Conservation (phyloP, 2,329 filamentous ascomycete genomes). For the Cladosporium sp. region DNA sequence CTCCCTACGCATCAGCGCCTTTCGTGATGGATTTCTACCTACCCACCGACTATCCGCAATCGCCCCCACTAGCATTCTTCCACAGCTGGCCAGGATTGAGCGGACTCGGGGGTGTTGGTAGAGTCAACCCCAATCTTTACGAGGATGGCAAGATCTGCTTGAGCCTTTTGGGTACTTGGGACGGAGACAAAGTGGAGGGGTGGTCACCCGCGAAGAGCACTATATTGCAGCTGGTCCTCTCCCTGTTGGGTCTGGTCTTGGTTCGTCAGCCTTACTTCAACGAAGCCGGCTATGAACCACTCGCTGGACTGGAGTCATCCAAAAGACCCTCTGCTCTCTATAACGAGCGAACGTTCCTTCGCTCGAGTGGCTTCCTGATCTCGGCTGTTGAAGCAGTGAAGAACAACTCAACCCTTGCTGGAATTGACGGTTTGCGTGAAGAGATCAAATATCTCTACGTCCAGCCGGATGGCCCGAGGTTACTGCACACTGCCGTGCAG, state of each 20-base stretch:
- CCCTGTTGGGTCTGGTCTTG: conserved; percentile 39
- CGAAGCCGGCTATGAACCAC: conserved; percentile 61
- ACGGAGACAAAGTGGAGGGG: conserved; percentile 53
- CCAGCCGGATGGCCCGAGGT: conserved; percentile 31
- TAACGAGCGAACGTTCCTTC: conserved; percentile 32
- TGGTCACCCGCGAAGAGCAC: conserved; percentile 57
- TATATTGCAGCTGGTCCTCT: conserved; percentile 50
- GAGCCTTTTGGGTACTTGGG: conserved; percentile 61
- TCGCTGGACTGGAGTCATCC: conserved; percentile 29
- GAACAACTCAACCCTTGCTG: conserved; percentile 18
- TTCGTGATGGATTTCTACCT: conserved; percentile 62
- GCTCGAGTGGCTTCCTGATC: conserved; percentile 29
- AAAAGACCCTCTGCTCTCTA: conserved; percentile 33
- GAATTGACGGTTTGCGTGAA: conserved; percentile 48
- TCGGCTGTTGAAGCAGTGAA: conserved; percentile 43
- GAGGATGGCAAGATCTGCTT: conserved; percentile 64
- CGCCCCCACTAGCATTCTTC: conserved; percentile 57
- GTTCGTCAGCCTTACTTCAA: conserved; percentile 64
- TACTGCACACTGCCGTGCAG: conserved; percentile 48
- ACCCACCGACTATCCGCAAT: conserved; percentile 49
- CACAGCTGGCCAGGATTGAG: conserved; percentile 53
- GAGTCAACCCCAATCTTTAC: conserved; percentile 62
- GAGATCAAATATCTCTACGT: conserved; percentile 57
- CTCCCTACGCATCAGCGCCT: conserved; percentile 61
- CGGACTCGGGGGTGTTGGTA: conserved; percentile 31